A percentile compares a stretch with the other conserved stretches of the same genome.
Conservation (phyloP, 169 alveolate species). For the Babesia ovata region DNA sequence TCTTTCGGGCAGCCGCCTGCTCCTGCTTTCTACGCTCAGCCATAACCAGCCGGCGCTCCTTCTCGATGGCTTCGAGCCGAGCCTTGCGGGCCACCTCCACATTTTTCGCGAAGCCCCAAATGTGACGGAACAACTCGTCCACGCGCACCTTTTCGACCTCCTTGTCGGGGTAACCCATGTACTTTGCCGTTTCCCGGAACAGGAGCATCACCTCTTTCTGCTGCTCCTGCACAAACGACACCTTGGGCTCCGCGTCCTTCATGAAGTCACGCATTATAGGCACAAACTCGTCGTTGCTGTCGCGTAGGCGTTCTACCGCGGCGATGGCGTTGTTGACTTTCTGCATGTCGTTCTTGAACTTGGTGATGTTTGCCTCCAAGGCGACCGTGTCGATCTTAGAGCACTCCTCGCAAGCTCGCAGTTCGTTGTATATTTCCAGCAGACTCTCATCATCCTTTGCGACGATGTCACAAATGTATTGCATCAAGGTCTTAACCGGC, state of each 20-base stretch:
- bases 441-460: conserved; percentile 67
- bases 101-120: conserved; percentile 82
- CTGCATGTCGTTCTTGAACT: conserved; percentile 70
- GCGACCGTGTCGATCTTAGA: conserved; percentile 73
- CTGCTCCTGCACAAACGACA: conserved; percentile 61
- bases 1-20: conserved; percentile 38
- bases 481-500: conserved; percentile 85
- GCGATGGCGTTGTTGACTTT: conserved; percentile 71
- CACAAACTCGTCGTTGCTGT: conserved; percentile 71
- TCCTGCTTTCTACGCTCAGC: conserved; percentile 76
- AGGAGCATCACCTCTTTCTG: conserved; percentile 66
- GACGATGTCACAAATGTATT: conserved; percentile 81
- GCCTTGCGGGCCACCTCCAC: conserved; percentile 81
- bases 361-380: conserved; percentile 66
- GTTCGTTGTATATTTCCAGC: conserved; percentile 66
- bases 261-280: conserved; percentile 64
- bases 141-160: conserved; percentile 82
- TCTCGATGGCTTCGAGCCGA: conserved; percentile 75
- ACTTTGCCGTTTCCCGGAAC: conserved; percentile 78
- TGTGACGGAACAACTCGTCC: conserved; percentile 82
- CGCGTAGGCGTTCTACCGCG: conserved; percentile 67
- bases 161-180: conserved; percentile 84
- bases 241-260: conserved; percentile 78
- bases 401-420: conserved; percentile 70
- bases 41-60: conserved; percentile 68